Conservation (phyloP, 2,329 filamentous ascomycete species). For the Scortechinia acanthostroma region DNA sequence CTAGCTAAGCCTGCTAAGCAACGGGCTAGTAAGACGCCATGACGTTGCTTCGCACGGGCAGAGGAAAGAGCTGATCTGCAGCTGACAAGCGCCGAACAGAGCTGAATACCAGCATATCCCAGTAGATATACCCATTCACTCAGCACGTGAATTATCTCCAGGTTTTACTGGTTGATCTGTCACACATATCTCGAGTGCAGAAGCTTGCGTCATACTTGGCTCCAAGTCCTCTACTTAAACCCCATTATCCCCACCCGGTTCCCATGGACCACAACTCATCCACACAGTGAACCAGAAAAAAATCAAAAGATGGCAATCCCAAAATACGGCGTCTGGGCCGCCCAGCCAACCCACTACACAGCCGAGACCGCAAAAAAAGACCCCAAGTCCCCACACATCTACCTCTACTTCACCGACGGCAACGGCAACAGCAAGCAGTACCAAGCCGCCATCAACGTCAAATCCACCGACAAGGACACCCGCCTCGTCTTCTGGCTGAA, state of each 20-base stretch:
- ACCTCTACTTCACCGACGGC: constrained; percentile 15
- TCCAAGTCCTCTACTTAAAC: not conserved
- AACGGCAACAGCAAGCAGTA: constrained; percentile 6
- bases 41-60: too few species aligned
- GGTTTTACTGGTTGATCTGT: not conserved
- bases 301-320: not conserved
- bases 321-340: not conserved
- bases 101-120: too few species aligned
- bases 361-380: not conserved
- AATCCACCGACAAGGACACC: constrained; percentile 14
- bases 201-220: not conserved
- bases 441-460: constrained; percentile 20
- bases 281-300: too few species aligned
- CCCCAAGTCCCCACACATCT: constrained; percentile 16
- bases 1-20: too few species aligned
- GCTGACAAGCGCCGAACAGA: too few species aligned
- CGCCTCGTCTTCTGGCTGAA: constrained; percentile 21
- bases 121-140: not conserved
- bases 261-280: not conserved
- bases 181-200: not conserved
- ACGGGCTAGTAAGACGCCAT: too few species aligned
- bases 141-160: not conserved
- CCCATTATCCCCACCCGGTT: not conserved
- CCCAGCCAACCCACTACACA: not conserved
- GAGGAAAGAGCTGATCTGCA: too few species aligned